phyloP scores from a whole-genome alignment of 2,329 filamentous ascomycete species.

The Hypocrella siamensis region DNA sequence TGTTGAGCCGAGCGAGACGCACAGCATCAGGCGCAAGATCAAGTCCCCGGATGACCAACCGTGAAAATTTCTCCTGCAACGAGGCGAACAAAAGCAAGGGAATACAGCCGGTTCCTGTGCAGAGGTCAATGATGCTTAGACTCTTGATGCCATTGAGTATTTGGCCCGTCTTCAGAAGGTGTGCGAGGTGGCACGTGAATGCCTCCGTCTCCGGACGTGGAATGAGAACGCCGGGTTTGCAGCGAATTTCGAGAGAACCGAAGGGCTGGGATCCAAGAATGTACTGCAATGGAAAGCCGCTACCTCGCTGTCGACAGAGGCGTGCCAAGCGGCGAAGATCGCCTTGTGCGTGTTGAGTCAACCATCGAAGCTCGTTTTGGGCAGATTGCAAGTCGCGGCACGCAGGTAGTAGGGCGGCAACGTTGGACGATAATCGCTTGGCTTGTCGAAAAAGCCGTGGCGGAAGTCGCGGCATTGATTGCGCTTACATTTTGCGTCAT shows the following conservation, averaged over 20 bases:
- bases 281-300: slow-evolving; percentile 74
- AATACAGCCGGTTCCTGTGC: slow-evolving; percentile 85
- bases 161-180: slow-evolving; percentile 18
- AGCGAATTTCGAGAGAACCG: slow-evolving; percentile 64
- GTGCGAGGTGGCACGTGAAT: slow-evolving; percentile 42
- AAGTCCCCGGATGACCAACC: slow-evolving; percentile 45
- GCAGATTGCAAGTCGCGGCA: slow-evolving; percentile 50
- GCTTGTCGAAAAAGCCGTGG: slow-evolving; percentile 41
- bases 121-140: slow-evolving; percentile 65
- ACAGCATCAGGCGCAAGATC: slow-evolving; percentile 59
- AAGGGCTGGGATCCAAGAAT: slow-evolving; percentile 81
- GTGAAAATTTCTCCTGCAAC: slow-evolving; percentile 25
- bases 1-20: slow-evolving; percentile 48
- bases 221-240: slow-evolving; percentile 66
- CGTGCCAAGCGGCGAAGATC: slow-evolving; percentile 12
- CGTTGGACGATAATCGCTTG: slow-evolving; percentile 33
- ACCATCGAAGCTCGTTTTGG: slow-evolving; percentile 57
- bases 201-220: slow-evolving; percentile 67
- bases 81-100: slow-evolving; percentile 57
- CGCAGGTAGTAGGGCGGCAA: slow-evolving; percentile 44
- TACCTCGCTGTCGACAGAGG: slow-evolving; percentile 33
- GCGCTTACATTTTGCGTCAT: neutral
- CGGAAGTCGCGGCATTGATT: slow-evolving; percentile 46
- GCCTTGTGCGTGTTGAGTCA: slow-evolving; percentile 40
- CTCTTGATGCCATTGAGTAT: slow-evolving; percentile 6